Percentiles rank a stretch among this genome's conserved stretches.
Conservation (phyloP, 768 basidiomycete genomes). For the Russula sp. region DNA sequence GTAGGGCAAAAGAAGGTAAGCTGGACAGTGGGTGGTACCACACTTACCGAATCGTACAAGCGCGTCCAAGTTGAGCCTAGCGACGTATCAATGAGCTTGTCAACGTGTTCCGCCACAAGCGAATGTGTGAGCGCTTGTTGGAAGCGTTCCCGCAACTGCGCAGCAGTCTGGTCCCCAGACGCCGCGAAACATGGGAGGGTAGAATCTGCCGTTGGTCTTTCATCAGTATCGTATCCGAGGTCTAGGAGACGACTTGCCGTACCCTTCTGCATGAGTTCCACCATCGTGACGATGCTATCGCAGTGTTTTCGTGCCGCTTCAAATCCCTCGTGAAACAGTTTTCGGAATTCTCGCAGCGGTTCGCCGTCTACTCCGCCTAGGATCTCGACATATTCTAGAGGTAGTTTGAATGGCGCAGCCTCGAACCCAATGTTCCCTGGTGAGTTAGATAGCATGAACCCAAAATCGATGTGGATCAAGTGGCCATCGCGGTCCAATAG, state of each 20-base stretch:
- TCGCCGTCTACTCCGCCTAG: slow-evolving; percentile 77
- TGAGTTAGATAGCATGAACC: slow-evolving; percentile 95
- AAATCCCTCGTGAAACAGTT: slow-evolving; percentile 87
- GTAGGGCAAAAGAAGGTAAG: background rate
- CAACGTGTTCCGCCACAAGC: slow-evolving; percentile 82
- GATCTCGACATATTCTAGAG: slow-evolving; percentile 92
- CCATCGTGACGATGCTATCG: slow-evolving; percentile 88
- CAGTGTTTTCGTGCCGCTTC: slow-evolving; percentile 93
- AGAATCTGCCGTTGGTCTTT: slow-evolving; percentile 50
- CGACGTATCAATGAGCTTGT: slow-evolving; percentile 82
- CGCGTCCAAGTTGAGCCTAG: slow-evolving; percentile 92
- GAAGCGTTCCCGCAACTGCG: slow-evolving; percentile 85
- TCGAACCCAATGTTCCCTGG: slow-evolving; percentile 98
- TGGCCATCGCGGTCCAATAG: slow-evolving; percentile 93
- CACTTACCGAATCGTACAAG: slow-evolving; percentile 84
- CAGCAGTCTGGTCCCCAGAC: slow-evolving; percentile 86
- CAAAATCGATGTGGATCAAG: slow-evolving; percentile 95
- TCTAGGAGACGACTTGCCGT: slow-evolving; percentile 15
- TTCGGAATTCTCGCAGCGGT: slow-evolving; percentile 76
- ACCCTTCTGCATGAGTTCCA: slow-evolving; percentile 98
- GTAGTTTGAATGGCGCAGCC: slow-evolving; percentile 97
- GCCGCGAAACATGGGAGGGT: slow-evolving; percentile 84
- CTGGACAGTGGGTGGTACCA: background rate
- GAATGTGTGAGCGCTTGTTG: slow-evolving; percentile 83
- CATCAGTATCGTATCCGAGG: slow-evolving; percentile 4